Base-by-base conservation (phyloP, 768 basidiomycete genomes). In the Macrocybe gigantea region DNA sequence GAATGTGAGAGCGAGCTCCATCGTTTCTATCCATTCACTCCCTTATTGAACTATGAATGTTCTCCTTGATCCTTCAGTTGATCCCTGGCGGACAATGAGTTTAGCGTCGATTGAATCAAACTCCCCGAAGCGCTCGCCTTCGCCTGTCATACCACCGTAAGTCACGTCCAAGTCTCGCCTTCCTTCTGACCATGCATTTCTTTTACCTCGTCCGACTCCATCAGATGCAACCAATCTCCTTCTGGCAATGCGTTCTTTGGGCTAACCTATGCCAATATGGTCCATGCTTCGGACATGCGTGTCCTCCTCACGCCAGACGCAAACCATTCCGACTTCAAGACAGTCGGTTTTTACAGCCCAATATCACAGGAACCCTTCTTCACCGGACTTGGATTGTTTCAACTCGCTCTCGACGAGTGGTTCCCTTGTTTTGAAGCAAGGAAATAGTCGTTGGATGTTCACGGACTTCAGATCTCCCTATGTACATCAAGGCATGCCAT, bases 31-130 rank as follows among this genome's bases (percentile, higher is more conserved):
- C 2, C 4, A 22, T 22, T 4, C 4, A 22, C 22, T 22, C 4
- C 22, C 22, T 22, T 4, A 22, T 22, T 22, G 22, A 22, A 22
- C 2, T 22, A 22, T 22, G 22, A 22, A 22, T 22, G 22, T 22
- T 22, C 22, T 22, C 22, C 22, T 22, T 4, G 30, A 71, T 60
- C 12, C 9, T 31, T 34, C 12, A 77, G 75, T 75, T 48, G 74
- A 77, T 51, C 75, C 74, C 4, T 77, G 75, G 75, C 59, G 74
- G 31, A 77, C 74, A 5, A 70, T 76, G 73, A 71, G 74, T 1
- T 60, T 77, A 2, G 73, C 72, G 4, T 76, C 74, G 3, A 74
- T 74, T 33, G 75, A 77, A 52, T 48, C 63, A 5, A 71, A 75
- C 49, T 62, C 74, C 6, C 75, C 75, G 9, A 63, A 67, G 12